Conservation (phyloP, 78 protist species). For the Dictyostelium capitatum region DNA sequence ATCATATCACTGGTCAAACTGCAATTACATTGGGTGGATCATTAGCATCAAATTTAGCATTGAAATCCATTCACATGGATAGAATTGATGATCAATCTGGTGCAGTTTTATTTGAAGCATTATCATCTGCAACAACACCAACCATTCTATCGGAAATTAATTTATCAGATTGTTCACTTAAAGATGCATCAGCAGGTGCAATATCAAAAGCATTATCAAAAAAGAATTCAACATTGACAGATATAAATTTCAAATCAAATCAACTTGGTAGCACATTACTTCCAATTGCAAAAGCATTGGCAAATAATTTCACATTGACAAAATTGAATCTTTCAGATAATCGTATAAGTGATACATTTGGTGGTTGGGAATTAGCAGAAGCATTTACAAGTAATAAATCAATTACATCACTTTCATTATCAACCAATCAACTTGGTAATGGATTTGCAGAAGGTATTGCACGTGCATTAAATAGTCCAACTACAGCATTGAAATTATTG, state of each 20-base stretch:
- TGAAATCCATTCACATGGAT: constrained; percentile 43
- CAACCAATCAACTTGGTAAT: constrained; percentile 46
- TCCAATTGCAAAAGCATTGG: background rate
- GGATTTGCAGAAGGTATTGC: constrained; percentile 31
- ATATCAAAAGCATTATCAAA: constrained; percentile 2
- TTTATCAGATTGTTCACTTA: constrained; percentile 31
- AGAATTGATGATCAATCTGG: constrained; percentile 47
- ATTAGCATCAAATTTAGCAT: background rate
- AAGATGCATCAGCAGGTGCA: constrained; percentile 13
- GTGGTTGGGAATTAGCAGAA: constrained; percentile 27
- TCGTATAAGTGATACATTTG: constrained; percentile 36
- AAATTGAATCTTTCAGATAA: constrained; percentile 59
- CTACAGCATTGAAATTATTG: background rate
- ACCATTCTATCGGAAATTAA: constrained; percentile 6
- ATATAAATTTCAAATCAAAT: constrained; percentile 45
- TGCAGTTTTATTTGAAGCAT: constrained; percentile 2
- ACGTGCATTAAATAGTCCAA: background rate
- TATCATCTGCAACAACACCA: background rate
- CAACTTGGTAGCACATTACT: constrained; percentile 1
- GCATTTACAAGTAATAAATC: constrained; percentile 5
- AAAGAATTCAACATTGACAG: background rate
- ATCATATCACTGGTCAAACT: constrained; percentile 22
- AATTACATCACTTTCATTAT: constrained; percentile 32
- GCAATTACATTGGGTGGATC: constrained; percentile 15
- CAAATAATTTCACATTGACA: constrained; percentile 1